A percentile compares a stretch with the other conserved stretches of the same genome.
phyloP scores from a whole-genome alignment of 192 early-diverging fungal species.

The Linnemannia zychae region DNA sequence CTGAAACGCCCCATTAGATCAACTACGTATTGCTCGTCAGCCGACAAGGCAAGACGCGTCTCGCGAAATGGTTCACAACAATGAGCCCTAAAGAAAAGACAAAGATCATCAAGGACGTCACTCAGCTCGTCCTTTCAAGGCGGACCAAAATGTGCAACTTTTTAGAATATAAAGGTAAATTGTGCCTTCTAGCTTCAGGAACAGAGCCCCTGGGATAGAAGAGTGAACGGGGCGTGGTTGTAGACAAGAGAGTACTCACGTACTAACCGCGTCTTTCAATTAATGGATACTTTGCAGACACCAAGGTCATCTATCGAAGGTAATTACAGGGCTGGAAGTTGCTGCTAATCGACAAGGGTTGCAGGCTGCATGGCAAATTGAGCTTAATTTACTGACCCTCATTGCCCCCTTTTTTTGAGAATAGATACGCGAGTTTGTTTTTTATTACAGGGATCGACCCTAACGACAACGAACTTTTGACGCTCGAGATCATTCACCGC shows the following conservation, averaged over 20 bases:
- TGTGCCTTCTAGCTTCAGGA: neutral
- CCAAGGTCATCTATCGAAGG: conserved; percentile 75
- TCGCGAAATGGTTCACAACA: conserved; percentile 87
- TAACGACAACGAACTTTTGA: conserved; percentile 95
- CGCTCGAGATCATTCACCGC: conserved; percentile 96
- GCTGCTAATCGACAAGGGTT: too few relatives aligned
- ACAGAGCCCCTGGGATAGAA: neutral
- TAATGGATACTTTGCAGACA: conserved; percentile 51
- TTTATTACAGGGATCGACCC: conserved; percentile 96
- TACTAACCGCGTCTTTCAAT: neutral
- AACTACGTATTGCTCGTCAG: conserved; percentile 86
- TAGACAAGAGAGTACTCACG: neutral
- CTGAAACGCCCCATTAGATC: conserved; percentile 59
- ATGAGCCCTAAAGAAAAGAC: conserved; percentile 90
- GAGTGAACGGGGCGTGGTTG: neutral
- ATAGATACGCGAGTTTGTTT: conserved; percentile 94
- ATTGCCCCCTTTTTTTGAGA: neutral
- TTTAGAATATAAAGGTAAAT: conserved; percentile 91
- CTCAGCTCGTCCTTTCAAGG: conserved; percentile 87
- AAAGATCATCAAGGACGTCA: conserved; percentile 95
- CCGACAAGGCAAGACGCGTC: conserved; percentile 86
- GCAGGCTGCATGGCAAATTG: too few relatives aligned
- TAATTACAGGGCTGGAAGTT: conserved; percentile 13
- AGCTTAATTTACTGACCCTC: neutral
- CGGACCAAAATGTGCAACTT: conserved; percentile 98